A percentile compares a stretch with the other conserved stretches of the same genome.
phyloP scores from a whole-genome alignment of 164 flowering plant species.

The Santalum album region DNA sequence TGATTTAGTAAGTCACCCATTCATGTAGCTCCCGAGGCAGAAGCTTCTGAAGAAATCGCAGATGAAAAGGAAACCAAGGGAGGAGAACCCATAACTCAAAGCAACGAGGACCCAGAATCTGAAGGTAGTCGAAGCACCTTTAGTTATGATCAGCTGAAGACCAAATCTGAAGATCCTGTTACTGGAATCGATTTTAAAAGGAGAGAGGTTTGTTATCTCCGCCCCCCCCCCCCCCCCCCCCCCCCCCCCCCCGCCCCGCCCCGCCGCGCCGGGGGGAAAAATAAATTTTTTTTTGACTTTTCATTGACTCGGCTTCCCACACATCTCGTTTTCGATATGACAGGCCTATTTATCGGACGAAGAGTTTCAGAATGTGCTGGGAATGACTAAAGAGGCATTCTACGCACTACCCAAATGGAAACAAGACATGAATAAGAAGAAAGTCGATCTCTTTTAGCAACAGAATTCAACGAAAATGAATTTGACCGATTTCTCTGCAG shows the following conservation, averaged over 20 bases:
- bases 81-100: slow-evolving; percentile 29
- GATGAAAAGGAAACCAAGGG: slow-evolving; percentile 32
- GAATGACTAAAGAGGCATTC: slow-evolving; percentile 76
- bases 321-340: neutral
- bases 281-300: no score
- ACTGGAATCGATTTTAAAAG: slow-evolving; percentile 78
- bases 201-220: slow-evolving; percentile 97
- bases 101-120: slow-evolving; percentile 37
- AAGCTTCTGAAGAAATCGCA: slow-evolving; percentile 28
- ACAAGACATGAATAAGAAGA: slow-evolving; percentile 90
- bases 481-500: neutral
- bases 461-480: neutral
- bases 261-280: no score
- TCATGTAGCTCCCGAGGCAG: slow-evolving; percentile 31
- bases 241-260: no score
- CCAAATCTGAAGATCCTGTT: slow-evolving; percentile 77
- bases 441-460: slow-evolving; percentile 67
- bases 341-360: slow-evolving; percentile 81
- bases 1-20: no score
- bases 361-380: slow-evolving; percentile 66
- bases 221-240: no score
- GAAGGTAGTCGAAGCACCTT: slow-evolving; percentile 34
- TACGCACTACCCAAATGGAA: slow-evolving; percentile 84
- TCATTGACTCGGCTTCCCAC: no score
- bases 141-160: slow-evolving; percentile 68